A percentile compares a stretch with the other conserved stretches of the same genome.
These are phyloP conservation scores for Purpureocillium lavendulum DNA, from an alignment of 2,329 filamentous ascomycete genomes.

Conservation along the genomic window DNA sequence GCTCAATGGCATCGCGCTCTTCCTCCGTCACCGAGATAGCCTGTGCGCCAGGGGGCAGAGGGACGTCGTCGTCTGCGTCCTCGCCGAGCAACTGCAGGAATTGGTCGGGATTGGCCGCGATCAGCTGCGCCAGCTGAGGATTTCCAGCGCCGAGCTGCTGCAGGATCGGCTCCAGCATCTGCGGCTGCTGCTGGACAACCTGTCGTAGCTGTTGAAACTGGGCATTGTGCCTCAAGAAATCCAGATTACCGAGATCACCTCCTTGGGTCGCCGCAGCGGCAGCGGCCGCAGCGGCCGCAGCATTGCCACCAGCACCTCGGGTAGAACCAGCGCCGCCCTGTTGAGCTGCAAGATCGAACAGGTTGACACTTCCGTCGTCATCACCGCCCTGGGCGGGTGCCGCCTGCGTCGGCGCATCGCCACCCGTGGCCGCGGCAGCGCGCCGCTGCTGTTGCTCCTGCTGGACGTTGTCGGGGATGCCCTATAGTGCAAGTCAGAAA, in stretches of 20 bases:
- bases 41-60: conserved; percentile 80
- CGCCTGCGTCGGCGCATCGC: conserved; percentile 27
- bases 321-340: conserved; percentile 39
- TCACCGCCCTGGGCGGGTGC: conserved; percentile 37
- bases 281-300: conserved; percentile 35
- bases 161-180: conserved; percentile 97
- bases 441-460: conserved; percentile 55
- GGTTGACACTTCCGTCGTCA: conserved; percentile 66
- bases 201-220: conserved; percentile 98
- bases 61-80: conserved; percentile 74
- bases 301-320: conserved; percentile 34
- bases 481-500: conserved; percentile 39
- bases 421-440: conserved; percentile 32
- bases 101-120: conserved; percentile 84
- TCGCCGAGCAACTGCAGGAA: conserved; percentile 88
- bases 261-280: conserved; percentile 41
- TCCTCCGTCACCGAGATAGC: conserved; percentile 90
- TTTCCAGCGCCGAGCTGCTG: conserved; percentile 94
- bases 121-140: conserved; percentile 86
- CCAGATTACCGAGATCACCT: conserved; percentile 66
- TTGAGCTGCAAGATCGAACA: conserved; percentile 89
- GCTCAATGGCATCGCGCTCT: conserved; percentile 93
- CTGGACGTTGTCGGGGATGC: conserved; percentile 79
- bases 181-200: conserved; percentile 93
- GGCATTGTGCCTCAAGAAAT: conserved; percentile 89